Evolutionary conservation across 257 asterid genomes (phyloP).

Genomic region (Thymus mandschuricus): DNA sequence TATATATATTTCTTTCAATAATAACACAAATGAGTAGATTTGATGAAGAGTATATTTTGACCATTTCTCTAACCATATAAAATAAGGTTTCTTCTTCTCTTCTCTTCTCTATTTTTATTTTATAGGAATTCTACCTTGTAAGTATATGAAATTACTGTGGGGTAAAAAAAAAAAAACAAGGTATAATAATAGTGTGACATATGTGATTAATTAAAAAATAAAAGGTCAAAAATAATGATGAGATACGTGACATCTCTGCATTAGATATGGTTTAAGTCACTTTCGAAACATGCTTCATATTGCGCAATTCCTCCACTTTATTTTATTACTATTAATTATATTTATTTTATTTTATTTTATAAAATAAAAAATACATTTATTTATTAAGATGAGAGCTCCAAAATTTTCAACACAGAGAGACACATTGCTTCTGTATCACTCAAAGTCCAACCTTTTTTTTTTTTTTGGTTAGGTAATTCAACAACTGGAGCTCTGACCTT

Average conservation of each 20-base stretch:
- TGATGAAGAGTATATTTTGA: too few relatives aligned
- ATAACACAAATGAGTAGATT: not conserved
- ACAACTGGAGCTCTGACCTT: constrained; percentile 38
- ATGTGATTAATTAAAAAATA: not conserved
- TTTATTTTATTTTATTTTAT: too few relatives aligned
- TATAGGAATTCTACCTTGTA: too few relatives aligned
- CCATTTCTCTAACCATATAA: too few relatives aligned
- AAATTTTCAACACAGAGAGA: constrained; percentile 1
- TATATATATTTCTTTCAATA: not conserved
- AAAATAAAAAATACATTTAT: too few relatives aligned
- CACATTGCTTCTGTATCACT: constrained; percentile 36
- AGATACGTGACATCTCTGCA: constrained; percentile 11
- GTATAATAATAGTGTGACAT: constrained; percentile 17
- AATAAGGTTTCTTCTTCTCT: too few relatives aligned
- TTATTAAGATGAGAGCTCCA: not conserved
- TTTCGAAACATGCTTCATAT: constrained; percentile 38
- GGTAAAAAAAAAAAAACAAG: not conserved
- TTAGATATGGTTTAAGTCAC: constrained; percentile 22
- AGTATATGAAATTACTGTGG: too few relatives aligned
- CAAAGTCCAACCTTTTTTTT: constrained; percentile 25
- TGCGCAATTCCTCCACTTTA: not conserved
- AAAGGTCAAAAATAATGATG: constrained; percentile 7
- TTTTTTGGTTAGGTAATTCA: constrained; percentile 34
- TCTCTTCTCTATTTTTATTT: too few relatives aligned
- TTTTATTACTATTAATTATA: not conserved